Conservation (phyloP, 2,329 filamentous ascomycete genomes). For the Dothistroma pini region DNA sequence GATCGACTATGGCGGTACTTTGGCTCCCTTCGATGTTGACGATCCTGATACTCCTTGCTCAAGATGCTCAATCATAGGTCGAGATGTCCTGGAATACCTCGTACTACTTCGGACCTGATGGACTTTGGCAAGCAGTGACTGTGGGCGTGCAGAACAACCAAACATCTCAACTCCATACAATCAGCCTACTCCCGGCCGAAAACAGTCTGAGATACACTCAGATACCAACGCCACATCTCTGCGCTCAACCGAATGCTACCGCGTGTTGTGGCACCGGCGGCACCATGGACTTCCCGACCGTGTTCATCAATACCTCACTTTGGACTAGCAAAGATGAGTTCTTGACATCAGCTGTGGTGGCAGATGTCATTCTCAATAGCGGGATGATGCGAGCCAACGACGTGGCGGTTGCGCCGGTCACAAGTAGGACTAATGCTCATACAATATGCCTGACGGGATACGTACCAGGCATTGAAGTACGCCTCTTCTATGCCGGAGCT, state of each 20-base stretch:
- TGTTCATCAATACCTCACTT: background rate
- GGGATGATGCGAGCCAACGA: background rate
- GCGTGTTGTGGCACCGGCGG: background rate
- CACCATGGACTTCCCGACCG: constrained; percentile 1
- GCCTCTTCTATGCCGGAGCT: background rate
- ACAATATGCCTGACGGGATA: background rate
- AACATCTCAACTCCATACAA: constrained; percentile 1
- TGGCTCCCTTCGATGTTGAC: no score
- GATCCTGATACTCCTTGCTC: background rate
- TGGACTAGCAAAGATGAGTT: background rate
- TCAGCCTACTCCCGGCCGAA: background rate
- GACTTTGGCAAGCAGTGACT: constrained; percentile 3
- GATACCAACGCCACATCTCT: background rate
- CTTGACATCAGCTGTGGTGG: background rate
- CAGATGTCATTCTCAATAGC: background rate
- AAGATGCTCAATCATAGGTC: background rate
- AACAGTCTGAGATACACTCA: background rate
- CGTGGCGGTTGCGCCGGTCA: background rate
- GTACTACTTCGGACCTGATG: background rate
- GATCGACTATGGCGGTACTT: background rate
- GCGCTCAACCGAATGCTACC: constrained; percentile 1
- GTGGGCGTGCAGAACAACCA: background rate
- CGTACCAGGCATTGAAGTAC: background rate
- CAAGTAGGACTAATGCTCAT: background rate
- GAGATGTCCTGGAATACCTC: constrained; percentile 4